A percentile compares a stretch with the other conserved stretches of the same genome.
Evolutionary conservation across 2,329 filamentous ascomycete species (phyloP).

Genomic region (Botrytis hyacinthi): DNA sequence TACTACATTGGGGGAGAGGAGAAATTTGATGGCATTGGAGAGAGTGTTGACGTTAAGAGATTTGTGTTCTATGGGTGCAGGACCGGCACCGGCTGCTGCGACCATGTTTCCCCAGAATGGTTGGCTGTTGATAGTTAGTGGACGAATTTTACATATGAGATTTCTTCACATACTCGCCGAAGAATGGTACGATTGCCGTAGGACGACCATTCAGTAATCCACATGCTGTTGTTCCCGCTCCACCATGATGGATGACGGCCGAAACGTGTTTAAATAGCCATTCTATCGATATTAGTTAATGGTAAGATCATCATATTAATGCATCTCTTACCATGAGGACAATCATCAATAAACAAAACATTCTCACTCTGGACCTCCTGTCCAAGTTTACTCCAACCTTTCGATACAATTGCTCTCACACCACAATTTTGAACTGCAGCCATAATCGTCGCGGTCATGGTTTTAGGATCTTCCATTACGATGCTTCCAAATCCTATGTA

Average conservation of each 20-base stretch:
- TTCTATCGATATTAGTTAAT: slow-evolving; percentile 38
- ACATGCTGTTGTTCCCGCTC: slow-evolving; percentile 56
- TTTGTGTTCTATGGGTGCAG: slow-evolving; percentile 67
- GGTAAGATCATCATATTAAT: too few species aligned
- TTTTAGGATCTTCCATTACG: slow-evolving; percentile 64
- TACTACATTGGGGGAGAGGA: slow-evolving; percentile 59
- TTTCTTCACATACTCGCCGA: slow-evolving; percentile 53
- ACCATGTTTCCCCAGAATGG: slow-evolving; percentile 76
- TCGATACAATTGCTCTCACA: slow-evolving; percentile 68
- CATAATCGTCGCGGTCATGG: slow-evolving; percentile 68
- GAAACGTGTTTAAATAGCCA: slow-evolving; percentile 69
- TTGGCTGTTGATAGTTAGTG: slow-evolving; percentile 43
- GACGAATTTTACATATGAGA: neutral
- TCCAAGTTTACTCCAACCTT: slow-evolving; percentile 73
- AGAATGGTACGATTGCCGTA: slow-evolving; percentile 67
- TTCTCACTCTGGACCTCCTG: slow-evolving; percentile 54
- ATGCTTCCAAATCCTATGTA: slow-evolving; percentile 78
- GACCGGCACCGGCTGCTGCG: slow-evolving; percentile 60
- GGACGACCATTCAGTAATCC: slow-evolving; percentile 68
- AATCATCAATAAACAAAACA: slow-evolving; percentile 70
- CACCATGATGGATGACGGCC: slow-evolving; percentile 13
- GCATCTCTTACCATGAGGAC: slow-evolving; percentile 53
- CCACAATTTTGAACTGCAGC: slow-evolving; percentile 62
- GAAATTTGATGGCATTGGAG: slow-evolving; percentile 65
- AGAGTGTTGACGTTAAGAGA: slow-evolving; percentile 60